phyloP scores from a whole-genome alignment of 805 yeast genomes.

The Candida arabinofermentans region DNA sequence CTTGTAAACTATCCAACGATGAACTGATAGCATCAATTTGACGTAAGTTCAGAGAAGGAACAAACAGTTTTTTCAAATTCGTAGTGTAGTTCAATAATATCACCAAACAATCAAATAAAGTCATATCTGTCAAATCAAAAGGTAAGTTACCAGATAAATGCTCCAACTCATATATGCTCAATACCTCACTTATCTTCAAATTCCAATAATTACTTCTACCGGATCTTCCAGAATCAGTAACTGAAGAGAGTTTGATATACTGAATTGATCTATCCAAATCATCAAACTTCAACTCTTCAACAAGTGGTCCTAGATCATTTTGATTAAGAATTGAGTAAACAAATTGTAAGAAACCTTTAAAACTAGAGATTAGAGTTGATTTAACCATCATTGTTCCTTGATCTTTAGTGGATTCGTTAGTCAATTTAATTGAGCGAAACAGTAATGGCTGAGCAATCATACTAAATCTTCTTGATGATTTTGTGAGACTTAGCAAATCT shows the following conservation, averaged over 20 bases:
- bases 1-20: conserved; percentile 1
- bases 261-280: conserved; percentile 7
- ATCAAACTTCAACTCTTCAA: conserved; percentile 15
- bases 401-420: not conserved
- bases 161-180: conserved; percentile 8
- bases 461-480: not conserved
- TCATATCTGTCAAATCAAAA: conserved; percentile 6
- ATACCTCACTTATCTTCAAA: conserved; percentile 6
- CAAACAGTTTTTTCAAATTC: conserved; percentile 11
- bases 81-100: conserved; percentile 12
- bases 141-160: conserved; percentile 4
- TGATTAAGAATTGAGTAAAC: conserved; percentile 16
- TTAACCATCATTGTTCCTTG: too few relatives aligned
- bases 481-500: conserved; percentile 5
- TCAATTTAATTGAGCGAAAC: conserved; percentile 10
- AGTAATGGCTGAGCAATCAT: conserved; percentile 1
- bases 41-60: conserved; percentile 5
- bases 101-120: conserved; percentile 17
- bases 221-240: not conserved
- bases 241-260: not conserved
- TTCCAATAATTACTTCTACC: conserved; percentile 11
- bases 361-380: conserved; percentile 4
- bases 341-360: conserved; percentile 14
- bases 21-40: conserved; percentile 1
- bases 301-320: conserved; percentile 6